Evolutionary conservation across 306 rosid species (phyloP), one percentile per base, ranked within the genome.

Genomic region (Rubus parviflorus): DNA sequence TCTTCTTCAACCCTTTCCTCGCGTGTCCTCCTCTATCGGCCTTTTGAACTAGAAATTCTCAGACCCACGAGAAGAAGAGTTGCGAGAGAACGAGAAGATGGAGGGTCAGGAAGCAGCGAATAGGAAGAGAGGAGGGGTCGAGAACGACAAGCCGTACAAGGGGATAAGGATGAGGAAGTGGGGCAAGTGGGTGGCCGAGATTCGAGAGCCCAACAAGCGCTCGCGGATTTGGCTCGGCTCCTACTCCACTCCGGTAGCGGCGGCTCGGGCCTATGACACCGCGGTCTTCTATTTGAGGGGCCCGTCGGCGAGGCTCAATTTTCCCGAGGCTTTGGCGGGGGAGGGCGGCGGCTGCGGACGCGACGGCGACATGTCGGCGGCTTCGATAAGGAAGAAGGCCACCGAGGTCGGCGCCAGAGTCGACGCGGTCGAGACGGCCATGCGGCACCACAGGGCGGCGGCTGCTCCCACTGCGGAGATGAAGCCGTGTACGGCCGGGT

Each of bases 181-280:
- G 99, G 99, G 99, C 0, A 96, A 96, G 81, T 96, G 99, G 99
- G 99, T 96, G 64, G 99, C 98, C 40, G 99, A 96, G 88, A 96
- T 96, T 84, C 80, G 99, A 38, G 99, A 96, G 70, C 99, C 99
- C 20, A 96, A 91, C 70, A 96, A 96, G 81, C 97, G 99, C 12
- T 96, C 99, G 0, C 56, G 99, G 85, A 92, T 96, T 84, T 96
- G 99, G 99, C 90, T 96, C 16, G 99, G 99, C 64, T 96, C 99
- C 0, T 96, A 96, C 83, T 89, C 98, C 12, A 91, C 99, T 1
- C 94, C 99, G 0, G 84, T 96, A 6, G 99, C 99, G 48, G 99
- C 99, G 38, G 99, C 99, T 1, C 60, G 99, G 5, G 99, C 99
- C 3, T 96, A 96, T 83, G 99, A 96, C 81, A 93, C 99, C 25